Base-by-base conservation (phyloP, 2,329 filamentous ascomycete genomes). In the Ciborinia camelliae region DNA sequence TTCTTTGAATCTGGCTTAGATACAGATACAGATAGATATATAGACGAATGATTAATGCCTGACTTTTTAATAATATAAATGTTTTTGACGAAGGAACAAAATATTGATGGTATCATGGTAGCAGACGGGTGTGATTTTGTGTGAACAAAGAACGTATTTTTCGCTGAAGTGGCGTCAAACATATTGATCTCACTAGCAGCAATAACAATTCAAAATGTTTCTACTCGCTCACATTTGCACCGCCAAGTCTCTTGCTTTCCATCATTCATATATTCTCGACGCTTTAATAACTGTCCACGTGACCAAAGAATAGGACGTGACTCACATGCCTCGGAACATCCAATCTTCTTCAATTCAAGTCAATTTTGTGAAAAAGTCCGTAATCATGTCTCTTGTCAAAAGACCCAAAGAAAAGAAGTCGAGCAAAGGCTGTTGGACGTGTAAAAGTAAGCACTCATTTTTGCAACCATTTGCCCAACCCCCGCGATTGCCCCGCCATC, bases 381-480 rank as follows among this genome's bases (percentile, higher is more conserved):
- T 9, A 41, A 52, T 23, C 6, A 62, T 62, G 59, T 62, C 59
- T 41, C 47, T 62, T 10, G 26, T 32, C 18, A 62, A 23, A 32
- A 51, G 26, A 62, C 6, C 26, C 10, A 62, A 62, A 23, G 59
- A 43, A 32, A 62, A 45, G 41, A 63, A 53, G 35, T 66, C 65
- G 15, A 3, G 28, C 15, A 66, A 77, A 64, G 76, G 76, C 66
- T 80, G 77, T 64, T 80, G 78, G 78, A 80, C 77, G 35, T 79
- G 78, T 71, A 79, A 79, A 74, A 75, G 77, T 79, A 72, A 74
- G 75, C 45, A 45, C 43, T 14, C 41, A 58, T 58, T 23, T 58
- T 23, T 45, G 9, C 54, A 45, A n/a, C 12, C 4, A 23, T 61
- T 39, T 72, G 58, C 65, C 47, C 65, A 52, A 55, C 45, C 32